A percentile compares a stretch with the other conserved stretches of the same genome.
phyloP scores from a whole-genome alignment of 129 eudicot species.

The Kitagawia praeruptora region DNA sequence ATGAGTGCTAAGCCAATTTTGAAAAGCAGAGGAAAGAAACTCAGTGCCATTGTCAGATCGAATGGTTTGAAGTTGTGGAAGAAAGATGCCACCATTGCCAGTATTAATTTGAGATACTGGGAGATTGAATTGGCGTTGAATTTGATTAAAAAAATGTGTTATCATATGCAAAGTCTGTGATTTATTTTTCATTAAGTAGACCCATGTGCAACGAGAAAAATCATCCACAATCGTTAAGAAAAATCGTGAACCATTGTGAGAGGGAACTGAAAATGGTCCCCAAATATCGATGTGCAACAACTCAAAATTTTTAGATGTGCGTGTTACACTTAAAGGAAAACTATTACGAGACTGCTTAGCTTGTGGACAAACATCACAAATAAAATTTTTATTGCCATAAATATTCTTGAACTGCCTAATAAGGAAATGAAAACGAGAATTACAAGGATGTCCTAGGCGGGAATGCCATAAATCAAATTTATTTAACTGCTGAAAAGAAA shows the following conservation, averaged over 20 bases:
- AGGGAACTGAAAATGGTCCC: conserved; percentile 1
- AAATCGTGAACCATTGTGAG: neutral
- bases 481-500: neutral
- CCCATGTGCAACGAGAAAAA: neutral
- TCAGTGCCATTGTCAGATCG: too few species aligned
- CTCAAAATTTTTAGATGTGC: neutral
- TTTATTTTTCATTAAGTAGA: neutral
- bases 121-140: neutral
- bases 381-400: neutral
- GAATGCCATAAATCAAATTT: neutral
- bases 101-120: too few species aligned
- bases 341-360: neutral
- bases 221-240: conserved; percentile 5
- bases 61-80: too few species aligned
- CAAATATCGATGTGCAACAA: neutral
- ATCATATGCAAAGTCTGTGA: neutral
- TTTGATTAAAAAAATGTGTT: neutral
- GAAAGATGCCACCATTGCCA: too few species aligned
- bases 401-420: neutral
- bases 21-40: too few species aligned
- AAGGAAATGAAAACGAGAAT: neutral
- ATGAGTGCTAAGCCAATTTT: too few species aligned
- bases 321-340: neutral
- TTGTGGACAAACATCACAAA: conserved; percentile 2
- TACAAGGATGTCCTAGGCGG: neutral